Base-by-base conservation (phyloP, 1,284 basidiomycete species). In the Ceratorhiza oryzae-sativae region DNA sequence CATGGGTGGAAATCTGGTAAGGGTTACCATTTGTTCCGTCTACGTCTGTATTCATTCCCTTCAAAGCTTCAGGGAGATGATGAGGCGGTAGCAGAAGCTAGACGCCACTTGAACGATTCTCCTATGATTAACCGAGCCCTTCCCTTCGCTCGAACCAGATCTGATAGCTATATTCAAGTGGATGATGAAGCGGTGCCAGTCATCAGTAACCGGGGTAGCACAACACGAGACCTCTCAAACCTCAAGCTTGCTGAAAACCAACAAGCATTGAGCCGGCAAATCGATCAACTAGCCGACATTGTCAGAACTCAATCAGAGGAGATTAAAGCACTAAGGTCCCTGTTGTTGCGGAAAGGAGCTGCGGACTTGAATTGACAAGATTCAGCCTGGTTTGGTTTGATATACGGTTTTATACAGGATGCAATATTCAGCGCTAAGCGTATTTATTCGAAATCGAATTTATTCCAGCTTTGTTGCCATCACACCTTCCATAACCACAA, bases 1-100 rank as follows among this genome's bases (percentile, higher is more conserved):
- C 23, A 93, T 95, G 79, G 72, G 72, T 25, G 70, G 72, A 27
- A 72, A 56, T 67, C 32, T 71, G 61, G 59, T 56, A 63, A 12
- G 45, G 12, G 15, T 41, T 25, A 39, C 6, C 36, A 39, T 20
- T 32, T 27, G 27, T 36, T 4, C 12, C 15, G 2, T 23, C 20
- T 13, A 4, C 10, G 18, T 15, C 8, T 41, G 6, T 41, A 34
- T 32, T 51, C 9, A 41, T 23, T 18, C 2, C 9, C 18, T 15
- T 18, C 34, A 45, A 46, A 63, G 70, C 23, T 61, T 51, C 45
- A 39, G 32, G 62, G 27, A 12, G 27, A 39, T 30, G 49, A 51
- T 27, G 53, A 63, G 42, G 53, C 45, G 5, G 58, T 42, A 30
- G 51, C 67, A n/a, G 36, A 65, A 59, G 51, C 72, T 10, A 25